These are phyloP conservation scores for Torulaspora quercuum DNA, from an alignment of 805 yeast species.

Conservation along the genomic window DNA sequence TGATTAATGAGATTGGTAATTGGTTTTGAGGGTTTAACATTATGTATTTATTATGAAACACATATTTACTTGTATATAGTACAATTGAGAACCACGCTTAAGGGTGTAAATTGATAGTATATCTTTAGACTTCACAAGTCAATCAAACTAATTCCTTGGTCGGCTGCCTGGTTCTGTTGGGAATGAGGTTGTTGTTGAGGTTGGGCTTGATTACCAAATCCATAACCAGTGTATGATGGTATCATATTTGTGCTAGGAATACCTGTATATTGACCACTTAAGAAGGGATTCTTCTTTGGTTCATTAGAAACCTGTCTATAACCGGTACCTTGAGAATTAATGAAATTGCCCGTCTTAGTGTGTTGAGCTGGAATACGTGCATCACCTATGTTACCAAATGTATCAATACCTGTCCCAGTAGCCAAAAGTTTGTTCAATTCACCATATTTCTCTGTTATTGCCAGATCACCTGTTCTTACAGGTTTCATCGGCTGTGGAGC, in stretches of 20 bases:
- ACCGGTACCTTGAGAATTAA: conserved; percentile 89
- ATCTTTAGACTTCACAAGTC: conserved; percentile 23
- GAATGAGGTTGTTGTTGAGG: conserved; percentile 29
- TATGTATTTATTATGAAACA: no score
- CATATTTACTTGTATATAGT: conserved; percentile 10
- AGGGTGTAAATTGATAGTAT: no score
- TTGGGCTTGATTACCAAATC: conserved; percentile 73
- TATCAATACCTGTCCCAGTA: conserved; percentile 87
- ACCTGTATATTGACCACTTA: conserved; percentile 69
- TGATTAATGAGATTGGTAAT: no score
- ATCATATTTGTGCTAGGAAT: conserved; percentile 61
- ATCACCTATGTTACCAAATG: conserved; percentile 51
- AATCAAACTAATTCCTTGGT: conserved; percentile 32
- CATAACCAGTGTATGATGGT: conserved; percentile 89
- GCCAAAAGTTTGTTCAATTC: conserved; percentile 77
- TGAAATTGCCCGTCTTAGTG: conserved; percentile 73
- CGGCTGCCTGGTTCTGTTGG: conserved; percentile 28
- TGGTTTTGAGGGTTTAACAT: no score
- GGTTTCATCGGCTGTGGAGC: conserved; percentile 42
- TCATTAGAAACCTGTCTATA: conserved; percentile 47
- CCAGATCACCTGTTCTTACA: conserved; percentile 52
- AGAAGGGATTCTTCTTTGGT: conserved; percentile 41
- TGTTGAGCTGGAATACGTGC: conserved; percentile 87
- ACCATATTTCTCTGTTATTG: conserved; percentile 55
- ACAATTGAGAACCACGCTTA: conserved; percentile 5